Conservation (phyloP, 129 eudicot species). For the Helianthus tuberosus region DNA sequence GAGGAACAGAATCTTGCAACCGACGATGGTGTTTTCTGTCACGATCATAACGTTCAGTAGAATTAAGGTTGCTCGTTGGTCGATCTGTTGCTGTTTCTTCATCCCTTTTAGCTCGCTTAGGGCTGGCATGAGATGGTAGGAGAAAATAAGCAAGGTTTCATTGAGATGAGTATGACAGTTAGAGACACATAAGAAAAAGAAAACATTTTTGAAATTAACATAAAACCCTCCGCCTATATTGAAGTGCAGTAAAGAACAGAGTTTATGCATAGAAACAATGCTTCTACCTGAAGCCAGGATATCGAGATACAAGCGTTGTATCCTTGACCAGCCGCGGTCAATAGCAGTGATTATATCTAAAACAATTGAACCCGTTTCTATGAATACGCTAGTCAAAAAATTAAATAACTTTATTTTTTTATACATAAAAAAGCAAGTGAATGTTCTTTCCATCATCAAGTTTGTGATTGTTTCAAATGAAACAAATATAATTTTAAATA, state of each 20-base stretch:
- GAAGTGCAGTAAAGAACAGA: neutral
- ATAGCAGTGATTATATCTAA: neutral
- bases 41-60: slow-evolving; percentile 43
- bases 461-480: neutral
- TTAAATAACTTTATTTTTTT: neutral
- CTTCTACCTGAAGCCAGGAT: neutral
- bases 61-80: slow-evolving; percentile 31
- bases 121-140: slow-evolving; percentile 44
- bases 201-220: neutral
- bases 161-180: neutral
- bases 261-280: neutral
- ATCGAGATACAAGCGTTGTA: neutral
- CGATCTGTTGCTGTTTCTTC: slow-evolving; percentile 58
- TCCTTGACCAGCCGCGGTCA: neutral
- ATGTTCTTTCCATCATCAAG: neutral
- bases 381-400: neutral
- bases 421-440: neutral
- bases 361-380: neutral
- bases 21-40: slow-evolving; percentile 55
- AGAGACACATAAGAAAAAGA: neutral
- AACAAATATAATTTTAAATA: neutral
- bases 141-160: slow-evolving; percentile 1
- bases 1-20: slow-evolving; percentile 55
- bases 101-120: slow-evolving; percentile 73
- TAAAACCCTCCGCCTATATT: neutral